Conservation (phyloP, 495 filamentous ascomycete genomes). For the Chaetomium fimeti region DNA sequence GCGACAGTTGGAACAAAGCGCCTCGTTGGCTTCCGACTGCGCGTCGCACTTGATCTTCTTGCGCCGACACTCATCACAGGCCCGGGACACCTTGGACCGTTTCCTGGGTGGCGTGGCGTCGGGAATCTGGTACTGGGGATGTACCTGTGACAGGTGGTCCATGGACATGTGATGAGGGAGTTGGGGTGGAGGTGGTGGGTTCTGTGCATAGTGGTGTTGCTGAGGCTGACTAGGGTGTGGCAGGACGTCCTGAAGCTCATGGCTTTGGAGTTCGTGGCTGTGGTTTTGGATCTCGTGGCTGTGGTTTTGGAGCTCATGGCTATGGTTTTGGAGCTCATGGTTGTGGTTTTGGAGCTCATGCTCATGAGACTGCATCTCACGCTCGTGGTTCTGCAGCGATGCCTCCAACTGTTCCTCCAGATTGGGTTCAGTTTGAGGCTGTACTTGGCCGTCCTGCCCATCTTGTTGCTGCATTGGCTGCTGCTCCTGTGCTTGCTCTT, state of each 20-base stretch:
- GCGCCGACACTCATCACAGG: slow-evolving; percentile 91
- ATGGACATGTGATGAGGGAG: slow-evolving; percentile 40
- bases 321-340: slow-evolving; percentile 25
- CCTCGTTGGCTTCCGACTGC: slow-evolving; percentile 70
- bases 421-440: slow-evolving; percentile 26
- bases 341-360: slow-evolving; percentile 27
- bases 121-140: slow-evolving; percentile 26
- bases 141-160: slow-evolving; percentile 28
- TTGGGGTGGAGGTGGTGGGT: slow-evolving; percentile 28
- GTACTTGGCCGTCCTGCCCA: slow-evolving; percentile 8
- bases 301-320: slow-evolving; percentile 26
- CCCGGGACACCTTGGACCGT: slow-evolving; percentile 86
- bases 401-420: slow-evolving; percentile 37
- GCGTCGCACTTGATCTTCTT: slow-evolving; percentile 98
- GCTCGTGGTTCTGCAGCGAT: slow-evolving; percentile 36
- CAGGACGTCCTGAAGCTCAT: slow-evolving; percentile 29
- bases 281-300: slow-evolving; percentile 25
- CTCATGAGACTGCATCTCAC: slow-evolving; percentile 23
- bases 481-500: slow-evolving; percentile 28
- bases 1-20: slow-evolving; percentile 83
- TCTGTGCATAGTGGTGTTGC: slow-evolving; percentile 26
- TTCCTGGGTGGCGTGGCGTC: slow-evolving; percentile 73
- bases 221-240: slow-evolving; percentile 24
- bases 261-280: slow-evolving; percentile 28
- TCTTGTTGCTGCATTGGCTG: slow-evolving; percentile 26